A percentile compares a stretch with the other conserved stretches of the same genome.
Conservation (phyloP, 345 rosid genomes). For the Pugionium dolabratum region DNA sequence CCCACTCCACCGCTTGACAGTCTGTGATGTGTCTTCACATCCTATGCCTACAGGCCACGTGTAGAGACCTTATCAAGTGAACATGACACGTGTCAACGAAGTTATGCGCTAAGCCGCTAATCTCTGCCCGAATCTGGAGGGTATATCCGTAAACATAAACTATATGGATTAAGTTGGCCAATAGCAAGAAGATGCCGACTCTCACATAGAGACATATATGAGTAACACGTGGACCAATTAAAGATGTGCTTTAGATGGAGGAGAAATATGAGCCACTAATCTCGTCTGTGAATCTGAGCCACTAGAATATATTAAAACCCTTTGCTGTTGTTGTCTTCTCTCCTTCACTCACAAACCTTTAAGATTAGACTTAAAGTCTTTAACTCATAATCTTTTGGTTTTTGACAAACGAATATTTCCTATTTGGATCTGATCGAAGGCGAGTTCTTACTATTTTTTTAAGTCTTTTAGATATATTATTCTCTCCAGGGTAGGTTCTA, state of each 20-base stretch:
- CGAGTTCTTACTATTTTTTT: background rate
- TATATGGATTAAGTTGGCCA: slow-evolving; percentile 20
- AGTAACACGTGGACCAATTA: slow-evolving; percentile 39
- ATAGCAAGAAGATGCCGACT: slow-evolving; percentile 31
- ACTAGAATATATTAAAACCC: slow-evolving; percentile 25
- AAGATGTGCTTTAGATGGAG: slow-evolving; percentile 40
- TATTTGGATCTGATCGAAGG: slow-evolving; percentile 30
- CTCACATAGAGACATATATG: slow-evolving; percentile 29
- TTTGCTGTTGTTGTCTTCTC: slow-evolving; percentile 23
- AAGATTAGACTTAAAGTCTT: background rate
- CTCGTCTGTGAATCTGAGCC: slow-evolving; percentile 28
- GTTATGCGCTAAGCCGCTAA: too few relatives aligned
- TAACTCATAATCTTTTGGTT: slow-evolving; percentile 2
- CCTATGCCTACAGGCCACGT: slow-evolving; percentile 27
- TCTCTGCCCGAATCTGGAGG: slow-evolving; percentile 10
- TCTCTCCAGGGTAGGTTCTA: background rate
- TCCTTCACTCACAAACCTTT: slow-evolving; percentile 15
- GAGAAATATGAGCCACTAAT: slow-evolving; percentile 35
- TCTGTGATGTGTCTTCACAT: slow-evolving; percentile 33
- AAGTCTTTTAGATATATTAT: background rate
- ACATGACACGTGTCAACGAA: slow-evolving; percentile 26
- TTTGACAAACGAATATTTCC: background rate
- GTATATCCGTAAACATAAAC: slow-evolving; percentile 17
- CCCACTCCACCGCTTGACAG: slow-evolving; percentile 40
- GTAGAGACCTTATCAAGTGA: background rate